These are phyloP conservation scores for Syncephalastrum racemosum DNA, from an alignment of 371 early-diverging fungal genomes.

Conservation along the genomic window DNA sequence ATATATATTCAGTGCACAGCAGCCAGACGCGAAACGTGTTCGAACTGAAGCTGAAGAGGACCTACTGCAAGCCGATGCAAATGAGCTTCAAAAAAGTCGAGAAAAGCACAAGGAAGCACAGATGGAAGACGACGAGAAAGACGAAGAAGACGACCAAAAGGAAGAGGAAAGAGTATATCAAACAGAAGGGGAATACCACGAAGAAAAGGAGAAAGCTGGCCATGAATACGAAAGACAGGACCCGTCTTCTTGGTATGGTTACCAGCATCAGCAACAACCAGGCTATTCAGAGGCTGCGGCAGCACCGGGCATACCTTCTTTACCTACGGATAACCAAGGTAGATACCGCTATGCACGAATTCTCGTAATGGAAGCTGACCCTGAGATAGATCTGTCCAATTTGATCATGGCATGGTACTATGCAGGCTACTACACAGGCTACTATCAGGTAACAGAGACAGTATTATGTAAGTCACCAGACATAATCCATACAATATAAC, in stretches of 20 bases:
- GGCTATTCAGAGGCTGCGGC: too few relatives aligned
- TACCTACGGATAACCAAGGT: too few relatives aligned
- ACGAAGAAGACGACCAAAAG: too few relatives aligned
- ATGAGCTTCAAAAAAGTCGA: neutral
- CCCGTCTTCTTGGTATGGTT: neutral
- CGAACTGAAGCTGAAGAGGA: too few relatives aligned
- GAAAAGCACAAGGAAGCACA: neutral
- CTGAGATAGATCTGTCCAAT: conserved; percentile 34
- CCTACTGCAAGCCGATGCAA: neutral
- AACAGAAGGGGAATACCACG: conserved; percentile 3
- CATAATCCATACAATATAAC: too few relatives aligned
- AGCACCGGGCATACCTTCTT: too few relatives aligned
- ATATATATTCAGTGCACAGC: too few relatives aligned
- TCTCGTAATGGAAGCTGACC: too few relatives aligned
- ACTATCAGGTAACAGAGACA: conserved; percentile 48
- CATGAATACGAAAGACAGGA: conserved; percentile 28
- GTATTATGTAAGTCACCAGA: too few relatives aligned
- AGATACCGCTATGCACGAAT: neutral
- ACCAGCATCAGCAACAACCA: conserved; percentile 11
- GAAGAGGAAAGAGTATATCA: neutral
- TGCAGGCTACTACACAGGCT: conserved; percentile 73
- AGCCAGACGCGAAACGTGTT: too few relatives aligned
- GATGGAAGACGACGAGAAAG: neutral
- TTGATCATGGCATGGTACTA: conserved; percentile 77
- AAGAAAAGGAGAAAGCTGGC: neutral